Evolutionary conservation across 106 monocot genomes (phyloP), one percentile per base, ranked within the genome.

Genomic region (Dactylorhiza incarnata): DNA sequence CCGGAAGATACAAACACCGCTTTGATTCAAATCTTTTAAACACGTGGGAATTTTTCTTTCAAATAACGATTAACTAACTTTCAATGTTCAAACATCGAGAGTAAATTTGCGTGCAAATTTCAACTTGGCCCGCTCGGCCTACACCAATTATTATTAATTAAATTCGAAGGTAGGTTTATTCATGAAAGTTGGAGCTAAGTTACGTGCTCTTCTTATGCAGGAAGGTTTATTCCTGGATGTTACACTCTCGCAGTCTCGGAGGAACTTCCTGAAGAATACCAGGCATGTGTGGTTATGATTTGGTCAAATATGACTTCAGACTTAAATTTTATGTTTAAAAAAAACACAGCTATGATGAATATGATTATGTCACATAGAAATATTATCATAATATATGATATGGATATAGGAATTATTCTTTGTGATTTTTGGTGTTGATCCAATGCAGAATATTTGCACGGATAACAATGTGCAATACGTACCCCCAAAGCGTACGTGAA

Each of bases 201-300:
- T 63, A 24, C 25, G 24, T 2, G n/a, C 51, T 58, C 29, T 47
- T 45, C 67, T 52, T 48, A 37, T 9, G 49, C 84, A 91, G 91
- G 91, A 47, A 81, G 75, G 78, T 91, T 88, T 75, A 88, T 91
- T n/a, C 91, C 91, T 49, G 88, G 91, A 16, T 88, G 88, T 48
- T 91, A 91, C 62, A 91, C 91, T 8, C 88, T 91, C 16, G 88
- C 91, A 25, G 91, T 91, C 72, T 86, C 88, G 0, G 88, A 91
- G 70, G 88, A 88, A 76, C 91, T 91, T 80, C 86, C 88, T 10
- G 91, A 88, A 19, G 91, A 91, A 74, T 91, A 88, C 62, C 88
- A 91, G 88, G 91, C 84, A 82, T 45, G 22, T 19, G 16, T 20
- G 14, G 26, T 10, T 37, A 26, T 51, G 22, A 73, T 48, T 26